Evolutionary conservation across 2,329 filamentous ascomycete genomes (phyloP).

Genomic region (Pyrenochaeta sp.): DNA sequence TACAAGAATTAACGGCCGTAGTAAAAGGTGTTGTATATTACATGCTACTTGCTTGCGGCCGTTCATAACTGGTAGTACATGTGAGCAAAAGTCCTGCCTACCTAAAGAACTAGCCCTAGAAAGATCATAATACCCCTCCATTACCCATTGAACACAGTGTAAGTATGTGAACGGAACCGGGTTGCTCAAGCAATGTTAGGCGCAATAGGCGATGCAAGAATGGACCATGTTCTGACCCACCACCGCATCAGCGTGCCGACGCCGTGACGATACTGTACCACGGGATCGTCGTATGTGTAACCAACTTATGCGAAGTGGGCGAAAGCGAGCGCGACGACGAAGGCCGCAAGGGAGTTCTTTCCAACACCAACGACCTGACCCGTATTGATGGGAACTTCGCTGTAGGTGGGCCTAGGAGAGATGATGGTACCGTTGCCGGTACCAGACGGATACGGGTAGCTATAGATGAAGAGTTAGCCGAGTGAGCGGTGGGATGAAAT

Average conservation of each 20-base stretch:
- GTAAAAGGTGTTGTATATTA: constrained; percentile 34
- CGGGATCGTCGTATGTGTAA: neutral
- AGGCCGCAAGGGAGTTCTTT: constrained; percentile 36
- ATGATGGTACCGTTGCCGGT: constrained; percentile 35
- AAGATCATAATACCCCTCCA: constrained; percentile 27
- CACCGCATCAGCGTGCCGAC: constrained; percentile 20
- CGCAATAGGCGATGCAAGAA: constrained; percentile 29
- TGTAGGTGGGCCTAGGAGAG: constrained; percentile 34
- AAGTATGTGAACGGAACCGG: constrained; percentile 29
- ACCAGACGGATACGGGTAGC: constrained; percentile 24
- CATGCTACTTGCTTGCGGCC: constrained; percentile 33
- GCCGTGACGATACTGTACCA: constrained; percentile 12
- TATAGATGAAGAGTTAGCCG: constrained; percentile 14
- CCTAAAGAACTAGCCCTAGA: constrained; percentile 32
- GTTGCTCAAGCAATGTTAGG: constrained; percentile 24
- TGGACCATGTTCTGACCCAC: constrained; percentile 19
- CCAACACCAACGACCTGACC: constrained; percentile 30
- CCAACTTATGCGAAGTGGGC: constrained; percentile 34
- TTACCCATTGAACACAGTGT: constrained; percentile 21
- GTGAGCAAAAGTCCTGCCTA: constrained; percentile 33
- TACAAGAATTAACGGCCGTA: constrained; percentile 18
- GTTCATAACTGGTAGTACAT: constrained; percentile 41
- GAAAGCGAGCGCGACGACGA: constrained; percentile 37
- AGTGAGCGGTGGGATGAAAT: neutral
- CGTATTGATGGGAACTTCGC: constrained; percentile 33